phyloP scores from a whole-genome alignment of 2,329 filamentous ascomycete species.

The Fusarium piperis region DNA sequence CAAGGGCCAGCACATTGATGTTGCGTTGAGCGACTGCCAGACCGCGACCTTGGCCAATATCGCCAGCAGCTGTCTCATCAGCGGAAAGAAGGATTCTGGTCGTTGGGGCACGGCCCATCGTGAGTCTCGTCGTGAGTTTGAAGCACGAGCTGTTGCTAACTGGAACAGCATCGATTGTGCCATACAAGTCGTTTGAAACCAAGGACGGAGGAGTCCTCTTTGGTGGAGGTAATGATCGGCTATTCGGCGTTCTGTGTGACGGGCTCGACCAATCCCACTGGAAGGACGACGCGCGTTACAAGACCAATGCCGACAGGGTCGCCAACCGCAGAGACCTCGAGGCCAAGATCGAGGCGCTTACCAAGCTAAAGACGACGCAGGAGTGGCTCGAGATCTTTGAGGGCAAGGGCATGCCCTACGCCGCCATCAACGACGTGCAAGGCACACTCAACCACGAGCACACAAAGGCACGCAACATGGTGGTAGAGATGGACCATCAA shows the following conservation, averaged over 20 bases:
- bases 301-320: slow-evolving; percentile 70
- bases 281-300: slow-evolving; percentile 68
- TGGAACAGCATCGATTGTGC: slow-evolving; percentile 86
- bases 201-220: slow-evolving; percentile 76
- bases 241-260: slow-evolving; percentile 73
- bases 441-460: slow-evolving; percentile 85
- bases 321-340: slow-evolving; percentile 82
- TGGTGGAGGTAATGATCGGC: slow-evolving; percentile 76
- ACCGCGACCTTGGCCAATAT: slow-evolving; percentile 96
- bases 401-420: slow-evolving; percentile 90
- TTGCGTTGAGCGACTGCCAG: slow-evolving; percentile 91
- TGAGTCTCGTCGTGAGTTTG: slow-evolving; percentile 51
- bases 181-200: slow-evolving; percentile 86
- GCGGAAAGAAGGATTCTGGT: slow-evolving; percentile 85
- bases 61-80: slow-evolving; percentile 89
- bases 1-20: slow-evolving; percentile 90
- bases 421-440: slow-evolving; percentile 93
- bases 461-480: slow-evolving; percentile 86
- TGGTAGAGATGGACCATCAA: slow-evolving; percentile 85
- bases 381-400: slow-evolving; percentile 91
- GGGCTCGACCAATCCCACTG: slow-evolving; percentile 67
- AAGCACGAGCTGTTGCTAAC: neutral
- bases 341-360: slow-evolving; percentile 78
- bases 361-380: slow-evolving; percentile 79
- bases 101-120: slow-evolving; percentile 97